These are phyloP conservation scores for Saccharomycopsis synnaedendra DNA, from an alignment of 805 yeast species.

Conservation along the genomic window DNA sequence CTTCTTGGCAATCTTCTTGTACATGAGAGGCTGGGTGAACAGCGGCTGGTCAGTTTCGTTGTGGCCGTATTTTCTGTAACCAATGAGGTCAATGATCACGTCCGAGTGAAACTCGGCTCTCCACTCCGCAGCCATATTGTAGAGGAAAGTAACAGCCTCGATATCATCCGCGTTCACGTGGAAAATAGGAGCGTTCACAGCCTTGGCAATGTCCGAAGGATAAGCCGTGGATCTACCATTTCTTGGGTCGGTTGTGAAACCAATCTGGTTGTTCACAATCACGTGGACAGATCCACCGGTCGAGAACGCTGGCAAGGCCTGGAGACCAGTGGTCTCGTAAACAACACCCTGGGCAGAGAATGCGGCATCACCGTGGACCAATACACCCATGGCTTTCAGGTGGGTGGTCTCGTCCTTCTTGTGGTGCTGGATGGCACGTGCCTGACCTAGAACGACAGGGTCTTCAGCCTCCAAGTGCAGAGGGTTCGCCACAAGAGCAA, in stretches of 20 bases:
- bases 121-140: slow-evolving; percentile 98
- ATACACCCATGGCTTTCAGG: slow-evolving; percentile 81
- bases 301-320: slow-evolving; percentile 84
- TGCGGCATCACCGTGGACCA: slow-evolving; percentile 98
- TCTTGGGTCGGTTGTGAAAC: slow-evolving; percentile 98
- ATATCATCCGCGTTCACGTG: slow-evolving; percentile 98
- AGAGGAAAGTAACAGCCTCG: slow-evolving; percentile 83
- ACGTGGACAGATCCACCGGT: slow-evolving; percentile 98
- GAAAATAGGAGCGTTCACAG: slow-evolving; percentile 97
- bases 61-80: slow-evolving; percentile 98
- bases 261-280: slow-evolving; percentile 96
- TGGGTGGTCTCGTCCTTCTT: slow-evolving; percentile 76
- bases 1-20: slow-evolving; percentile 81
- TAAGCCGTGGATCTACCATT: slow-evolving; percentile 95
- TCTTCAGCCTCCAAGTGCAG: slow-evolving; percentile 99
- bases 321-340: slow-evolving; percentile 95
- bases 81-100: slow-evolving; percentile 92
- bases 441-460: slow-evolving; percentile 96
- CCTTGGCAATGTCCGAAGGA: slow-evolving; percentile 95
- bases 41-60: slow-evolving; percentile 99
- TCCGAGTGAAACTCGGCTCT: slow-evolving; percentile 94
- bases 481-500: slow-evolving; percentile 96
- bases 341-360: slow-evolving; percentile 99
- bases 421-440: slow-evolving; percentile 89
- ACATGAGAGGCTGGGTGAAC: slow-evolving; percentile 98